Percentiles rank a stretch among this genome's conserved stretches.
phyloP scores from a whole-genome alignment of 2,329 filamentous ascomycete species.

The Aspergillus eucalypticola region DNA sequence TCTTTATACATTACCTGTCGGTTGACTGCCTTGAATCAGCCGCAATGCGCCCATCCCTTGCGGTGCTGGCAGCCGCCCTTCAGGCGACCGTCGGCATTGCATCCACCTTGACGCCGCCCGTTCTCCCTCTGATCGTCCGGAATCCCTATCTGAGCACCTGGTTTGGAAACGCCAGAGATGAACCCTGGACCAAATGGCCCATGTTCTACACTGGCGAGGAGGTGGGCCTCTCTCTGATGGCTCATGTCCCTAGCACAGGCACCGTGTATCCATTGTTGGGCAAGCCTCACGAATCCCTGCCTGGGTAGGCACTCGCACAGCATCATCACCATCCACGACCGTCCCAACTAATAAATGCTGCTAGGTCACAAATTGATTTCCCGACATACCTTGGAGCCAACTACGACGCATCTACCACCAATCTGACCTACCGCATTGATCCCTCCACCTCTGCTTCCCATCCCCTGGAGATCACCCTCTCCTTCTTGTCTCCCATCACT shows the following conservation, averaged over 20 bases:
- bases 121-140: conserved; percentile 72
- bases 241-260: conserved; percentile 60
- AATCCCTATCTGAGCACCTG: conserved; percentile 79
- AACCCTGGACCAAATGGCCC: conserved; percentile 81
- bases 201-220: conserved; percentile 78
- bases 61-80: conserved; percentile 36
- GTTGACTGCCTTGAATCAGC: background rate
- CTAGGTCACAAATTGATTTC: conserved; percentile 56
- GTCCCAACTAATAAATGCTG: background rate
- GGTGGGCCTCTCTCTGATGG: conserved; percentile 65
- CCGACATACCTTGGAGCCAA: conserved; percentile 61
- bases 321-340: background rate
- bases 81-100: conserved; percentile 48
- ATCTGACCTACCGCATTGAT: conserved; percentile 64
- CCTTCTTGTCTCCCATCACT: conserved; percentile 74
- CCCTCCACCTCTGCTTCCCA: conserved; percentile 36
- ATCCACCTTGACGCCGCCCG: conserved; percentile 61
- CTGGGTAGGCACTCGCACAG: conserved; percentile 37
- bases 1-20: background rate
- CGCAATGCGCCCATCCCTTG: conserved; percentile 35
- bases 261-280: conserved; percentile 66
- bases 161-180: conserved; percentile 69
- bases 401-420: conserved; percentile 71
- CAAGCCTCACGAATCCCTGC: conserved; percentile 64
- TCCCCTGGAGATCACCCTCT: conserved; percentile 59